These are phyloP conservation scores for Dissophora globulifera DNA, from an alignment of 192 early-diverging fungal species.

Conservation along the genomic window DNA sequence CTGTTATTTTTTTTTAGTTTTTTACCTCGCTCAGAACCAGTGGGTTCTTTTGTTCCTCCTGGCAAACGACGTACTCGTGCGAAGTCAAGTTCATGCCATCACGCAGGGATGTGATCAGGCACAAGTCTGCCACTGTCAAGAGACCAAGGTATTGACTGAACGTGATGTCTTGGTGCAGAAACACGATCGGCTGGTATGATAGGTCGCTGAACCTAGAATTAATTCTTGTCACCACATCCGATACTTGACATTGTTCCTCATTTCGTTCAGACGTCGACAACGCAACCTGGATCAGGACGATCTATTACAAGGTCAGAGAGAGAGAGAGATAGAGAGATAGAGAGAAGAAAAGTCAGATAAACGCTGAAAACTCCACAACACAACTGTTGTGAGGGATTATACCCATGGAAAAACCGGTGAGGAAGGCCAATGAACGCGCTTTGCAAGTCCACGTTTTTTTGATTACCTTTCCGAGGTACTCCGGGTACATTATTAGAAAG, in stretches of 20 bases:
- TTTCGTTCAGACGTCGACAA: conserved; percentile 92
- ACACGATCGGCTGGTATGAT: conserved; percentile 90
- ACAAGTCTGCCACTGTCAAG: conserved; percentile 86
- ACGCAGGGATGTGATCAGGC: conserved; percentile 89
- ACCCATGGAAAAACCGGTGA: too few relatives aligned
- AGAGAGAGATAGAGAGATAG: too few relatives aligned
- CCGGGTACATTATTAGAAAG: conserved; percentile 87
- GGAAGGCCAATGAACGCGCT: too few relatives aligned
- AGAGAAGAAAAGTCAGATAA: too few relatives aligned
- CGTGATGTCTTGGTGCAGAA: conserved; percentile 91
- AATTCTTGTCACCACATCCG: conserved; percentile 91
- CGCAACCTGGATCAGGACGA: conserved; percentile 95
- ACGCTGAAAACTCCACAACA: too few relatives aligned
- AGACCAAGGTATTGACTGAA: conserved; percentile 92
- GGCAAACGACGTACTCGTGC: conserved; percentile 94
- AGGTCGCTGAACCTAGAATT: conserved; percentile 93
- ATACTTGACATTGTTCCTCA: conserved; percentile 85
- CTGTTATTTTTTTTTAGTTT: too few relatives aligned
- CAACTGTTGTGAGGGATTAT: too few relatives aligned
- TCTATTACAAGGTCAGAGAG: conserved; percentile 48
- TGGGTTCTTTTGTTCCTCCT: conserved; percentile 82
- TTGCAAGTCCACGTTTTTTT: too few relatives aligned
- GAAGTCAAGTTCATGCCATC: conserved; percentile 98
- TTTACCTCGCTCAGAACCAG: conserved; percentile 89
- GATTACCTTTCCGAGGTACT: conserved; percentile 83